A percentile compares a stretch with the other conserved stretches of the same genome.
Evolutionary conservation across 768 basidiomycete species (phyloP).

Genomic region (Suillus tomentosus): DNA sequence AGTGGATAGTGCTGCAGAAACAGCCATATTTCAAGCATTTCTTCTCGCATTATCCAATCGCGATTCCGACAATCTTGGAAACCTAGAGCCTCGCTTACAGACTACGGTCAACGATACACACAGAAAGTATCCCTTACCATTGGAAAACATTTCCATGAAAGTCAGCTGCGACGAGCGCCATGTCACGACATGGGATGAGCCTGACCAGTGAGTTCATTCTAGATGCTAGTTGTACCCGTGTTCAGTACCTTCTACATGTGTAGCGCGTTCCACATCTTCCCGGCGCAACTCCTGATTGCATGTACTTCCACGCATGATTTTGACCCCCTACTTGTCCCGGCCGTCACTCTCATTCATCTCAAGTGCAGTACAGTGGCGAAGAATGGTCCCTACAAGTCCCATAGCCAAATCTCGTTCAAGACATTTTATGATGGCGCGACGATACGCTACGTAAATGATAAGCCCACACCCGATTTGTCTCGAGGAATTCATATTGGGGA

Average conservation of each 20-base stretch:
- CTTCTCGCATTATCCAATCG: background rate
- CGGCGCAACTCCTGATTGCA: constrained; percentile 26
- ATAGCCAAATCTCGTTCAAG: background rate
- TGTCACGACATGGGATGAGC: constrained; percentile 30
- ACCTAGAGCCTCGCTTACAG: background rate
- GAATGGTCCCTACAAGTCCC: background rate
- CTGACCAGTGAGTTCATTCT: constrained; percentile 19
- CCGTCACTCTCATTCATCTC: constrained; percentile 22
- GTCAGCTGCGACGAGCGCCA: constrained; percentile 18
- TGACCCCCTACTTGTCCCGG: constrained; percentile 14
- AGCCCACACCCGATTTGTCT: background rate
- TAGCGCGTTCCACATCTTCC: constrained; percentile 21
- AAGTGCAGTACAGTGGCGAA: constrained; percentile 14
- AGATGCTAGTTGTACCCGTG: background rate
- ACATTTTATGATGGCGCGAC: constrained; percentile 8
- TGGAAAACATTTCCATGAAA: constrained; percentile 19
- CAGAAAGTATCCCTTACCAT: background rate
- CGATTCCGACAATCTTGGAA: background rate
- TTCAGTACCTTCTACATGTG: background rate
- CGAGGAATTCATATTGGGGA: constrained; percentile 25
- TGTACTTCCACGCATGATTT: constrained; percentile 20
- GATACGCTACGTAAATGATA: background rate
- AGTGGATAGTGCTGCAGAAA: background rate
- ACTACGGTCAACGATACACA: background rate
- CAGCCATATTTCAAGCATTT: background rate